phyloP scores from a whole-genome alignment of 1,284 basidiomycete species.

The Coniophora puteana region DNA sequence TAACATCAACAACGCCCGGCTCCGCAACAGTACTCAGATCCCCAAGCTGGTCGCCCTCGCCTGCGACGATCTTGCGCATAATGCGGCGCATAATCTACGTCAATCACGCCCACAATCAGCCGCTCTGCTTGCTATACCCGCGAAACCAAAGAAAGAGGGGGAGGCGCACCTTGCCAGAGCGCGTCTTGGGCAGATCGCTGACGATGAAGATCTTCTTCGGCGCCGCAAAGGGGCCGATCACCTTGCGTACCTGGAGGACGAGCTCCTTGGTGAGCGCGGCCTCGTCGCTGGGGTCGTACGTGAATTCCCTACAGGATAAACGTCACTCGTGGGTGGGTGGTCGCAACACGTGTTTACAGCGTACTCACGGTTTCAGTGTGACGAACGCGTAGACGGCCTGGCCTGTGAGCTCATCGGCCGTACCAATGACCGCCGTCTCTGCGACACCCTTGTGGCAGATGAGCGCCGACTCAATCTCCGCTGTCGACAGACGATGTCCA shows the following conservation, averaged over 20 bases:
- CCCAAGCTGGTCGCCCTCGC: slow-evolving; percentile 90
- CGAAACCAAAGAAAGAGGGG: neutral
- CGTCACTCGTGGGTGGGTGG: neutral
- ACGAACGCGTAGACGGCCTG: slow-evolving; percentile 88
- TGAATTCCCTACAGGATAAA: slow-evolving; percentile 66
- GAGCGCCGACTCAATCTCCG: slow-evolving; percentile 96
- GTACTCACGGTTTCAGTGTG: slow-evolving; percentile 71
- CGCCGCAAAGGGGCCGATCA: slow-evolving; percentile 93
- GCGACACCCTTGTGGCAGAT: slow-evolving; percentile 94
- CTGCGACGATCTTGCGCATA: slow-evolving; percentile 92
- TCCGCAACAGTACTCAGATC: slow-evolving; percentile 92
- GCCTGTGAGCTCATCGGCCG: slow-evolving; percentile 84
- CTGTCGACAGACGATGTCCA: slow-evolving; percentile 94
- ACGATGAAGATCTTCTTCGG: slow-evolving; percentile 93
- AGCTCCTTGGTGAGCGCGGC: slow-evolving; percentile 81
- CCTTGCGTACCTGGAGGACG: slow-evolving; percentile 91
- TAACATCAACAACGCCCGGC: slow-evolving; percentile 76
- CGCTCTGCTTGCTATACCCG: neutral
- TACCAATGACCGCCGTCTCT: slow-evolving; percentile 94
- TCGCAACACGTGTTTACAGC: neutral
- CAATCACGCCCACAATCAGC: neutral
- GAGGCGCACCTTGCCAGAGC: slow-evolving; percentile 82
- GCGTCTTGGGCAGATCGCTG: slow-evolving; percentile 90
- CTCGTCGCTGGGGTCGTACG: slow-evolving; percentile 69
- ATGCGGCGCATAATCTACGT: slow-evolving; percentile 91